phyloP scores from a whole-genome alignment of 2,329 filamentous ascomycete species.

The Domatiomyces globalis region DNA sequence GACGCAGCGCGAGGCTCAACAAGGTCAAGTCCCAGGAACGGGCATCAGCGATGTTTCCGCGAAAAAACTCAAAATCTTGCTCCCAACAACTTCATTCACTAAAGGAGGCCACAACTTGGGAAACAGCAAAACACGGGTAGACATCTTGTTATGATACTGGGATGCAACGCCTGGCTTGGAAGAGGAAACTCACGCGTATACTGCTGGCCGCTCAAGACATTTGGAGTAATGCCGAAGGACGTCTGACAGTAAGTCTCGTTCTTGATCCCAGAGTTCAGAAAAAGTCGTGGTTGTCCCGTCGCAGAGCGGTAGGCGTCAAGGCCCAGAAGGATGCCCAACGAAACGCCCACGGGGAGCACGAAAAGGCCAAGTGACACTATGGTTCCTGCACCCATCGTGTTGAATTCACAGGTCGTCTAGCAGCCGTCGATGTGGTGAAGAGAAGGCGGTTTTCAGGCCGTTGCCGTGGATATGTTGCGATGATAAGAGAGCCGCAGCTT shows the following conservation, averaged over 20 bases:
- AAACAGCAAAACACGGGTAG: not conserved
- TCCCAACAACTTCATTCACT: not conserved
- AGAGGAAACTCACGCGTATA: constrained; percentile 33
- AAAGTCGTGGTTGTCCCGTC: constrained; percentile 33
- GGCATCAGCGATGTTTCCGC: constrained; percentile 1
- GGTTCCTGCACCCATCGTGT: constrained; percentile 25
- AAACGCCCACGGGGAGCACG: constrained; percentile 37
- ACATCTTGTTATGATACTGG: not conserved
- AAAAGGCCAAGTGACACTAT: constrained; percentile 39
- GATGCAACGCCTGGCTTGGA: not conserved
- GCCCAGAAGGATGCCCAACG: constrained; percentile 37
- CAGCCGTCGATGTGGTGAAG: not conserved
- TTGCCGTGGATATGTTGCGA: not conserved
- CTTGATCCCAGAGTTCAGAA: constrained; percentile 26
- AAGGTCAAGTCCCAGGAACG: not conserved
- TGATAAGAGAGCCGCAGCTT: not conserved
- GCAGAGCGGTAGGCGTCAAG: constrained; percentile 33
- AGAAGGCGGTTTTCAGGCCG: not conserved
- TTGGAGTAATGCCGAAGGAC: constrained; percentile 34
- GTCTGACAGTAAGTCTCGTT: constrained; percentile 31
- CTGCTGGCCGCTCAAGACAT: constrained; percentile 27
- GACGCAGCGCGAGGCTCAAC: not conserved
- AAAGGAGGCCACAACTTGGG: not conserved
- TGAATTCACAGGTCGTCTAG: not conserved
- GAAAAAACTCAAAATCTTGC: not conserved